phyloP scores from a whole-genome alignment of 2,329 filamentous ascomycete species.

The Epichloe festucae region DNA sequence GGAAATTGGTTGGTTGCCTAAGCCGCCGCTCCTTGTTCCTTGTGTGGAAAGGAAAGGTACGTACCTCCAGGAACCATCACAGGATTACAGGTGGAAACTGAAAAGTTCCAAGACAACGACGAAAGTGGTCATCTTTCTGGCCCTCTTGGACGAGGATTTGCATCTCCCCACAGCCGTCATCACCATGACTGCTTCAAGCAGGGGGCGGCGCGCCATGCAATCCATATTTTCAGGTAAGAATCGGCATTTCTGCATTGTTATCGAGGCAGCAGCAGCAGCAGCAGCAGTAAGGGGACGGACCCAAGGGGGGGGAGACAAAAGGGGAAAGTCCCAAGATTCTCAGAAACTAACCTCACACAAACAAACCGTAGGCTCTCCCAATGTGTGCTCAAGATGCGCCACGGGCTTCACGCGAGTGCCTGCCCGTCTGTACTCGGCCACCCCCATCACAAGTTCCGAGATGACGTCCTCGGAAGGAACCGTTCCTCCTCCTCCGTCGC shows the following conservation, averaged over 20 bases:
- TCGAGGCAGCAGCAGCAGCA: background rate
- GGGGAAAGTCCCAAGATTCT: background rate
- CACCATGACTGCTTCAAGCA: constrained; percentile 40
- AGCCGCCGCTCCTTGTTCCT: background rate
- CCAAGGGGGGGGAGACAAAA: background rate
- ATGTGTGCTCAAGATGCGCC: constrained; percentile 26
- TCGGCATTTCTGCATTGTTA: background rate
- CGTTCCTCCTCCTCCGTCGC: constrained; percentile 7
- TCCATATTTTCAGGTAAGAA: constrained; percentile 37
- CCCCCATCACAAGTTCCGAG: constrained; percentile 10
- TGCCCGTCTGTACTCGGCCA: constrained; percentile 24
- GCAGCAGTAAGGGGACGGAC: background rate
- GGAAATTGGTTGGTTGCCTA: background rate
- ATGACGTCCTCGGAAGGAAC: constrained; percentile 9
- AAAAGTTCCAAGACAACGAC: constrained; percentile 12
- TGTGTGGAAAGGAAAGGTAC: background rate
- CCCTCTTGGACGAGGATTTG: background rate
- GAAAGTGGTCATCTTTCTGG: constrained; percentile 1
- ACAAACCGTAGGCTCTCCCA: constrained; percentile 15
- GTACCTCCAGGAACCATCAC: background rate
- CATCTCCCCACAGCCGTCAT: constrained; percentile 5
- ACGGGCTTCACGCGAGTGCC: constrained; percentile 16
- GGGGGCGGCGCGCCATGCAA: constrained; percentile 38
- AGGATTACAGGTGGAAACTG: background rate
- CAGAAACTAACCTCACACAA: background rate